A percentile compares a stretch with the other conserved stretches of the same genome.
These are phyloP conservation scores for Melampsora medusae DNA, from an alignment of 1,284 basidiomycete genomes.

Conservation along the genomic window DNA sequence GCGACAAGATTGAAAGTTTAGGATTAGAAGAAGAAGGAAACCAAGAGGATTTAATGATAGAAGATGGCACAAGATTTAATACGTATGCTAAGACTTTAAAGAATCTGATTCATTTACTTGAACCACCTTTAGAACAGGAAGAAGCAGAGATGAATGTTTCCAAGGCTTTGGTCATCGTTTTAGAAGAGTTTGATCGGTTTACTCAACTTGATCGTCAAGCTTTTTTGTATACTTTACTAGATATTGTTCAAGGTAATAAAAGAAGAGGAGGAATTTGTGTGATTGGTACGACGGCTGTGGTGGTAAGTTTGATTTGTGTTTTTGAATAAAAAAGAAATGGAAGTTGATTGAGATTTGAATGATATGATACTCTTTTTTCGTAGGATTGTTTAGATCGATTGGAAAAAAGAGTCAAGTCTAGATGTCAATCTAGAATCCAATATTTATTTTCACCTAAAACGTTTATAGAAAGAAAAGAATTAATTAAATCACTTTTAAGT, in stretches of 20 bases:
- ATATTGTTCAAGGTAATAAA: conserved; percentile 63
- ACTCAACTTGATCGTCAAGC: conserved; percentile 62
- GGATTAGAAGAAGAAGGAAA: neutral
- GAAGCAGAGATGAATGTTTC: neutral
- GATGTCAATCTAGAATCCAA: conserved; percentile 85
- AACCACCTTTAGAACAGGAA: conserved; percentile 1
- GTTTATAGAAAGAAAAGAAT: neutral
- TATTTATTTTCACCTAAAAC: conserved; percentile 62
- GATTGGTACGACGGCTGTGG: conserved; percentile 74
- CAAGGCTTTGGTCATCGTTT: conserved; percentile 71
- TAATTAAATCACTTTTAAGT: neutral
- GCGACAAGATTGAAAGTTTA: conserved; percentile 39
- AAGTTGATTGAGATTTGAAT: neutral
- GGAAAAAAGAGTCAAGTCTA: conserved; percentile 91
- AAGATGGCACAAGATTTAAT: conserved; percentile 5
- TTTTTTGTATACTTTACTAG: conserved; percentile 61
- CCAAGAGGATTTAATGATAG: neutral
- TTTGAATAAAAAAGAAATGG: neutral
- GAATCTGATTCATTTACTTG: conserved; percentile 22
- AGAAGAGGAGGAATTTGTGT: conserved; percentile 68
- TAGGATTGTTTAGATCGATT: conserved; percentile 79
- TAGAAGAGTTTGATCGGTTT: conserved; percentile 89
- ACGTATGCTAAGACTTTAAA: conserved; percentile 27
- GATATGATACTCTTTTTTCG: no score
- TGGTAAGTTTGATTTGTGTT: conserved; percentile 55